A percentile compares a stretch with the other conserved stretches of the same genome.
Conservation (phyloP, 2,329 filamentous ascomycete genomes). For the Paraconiothyrium sp. region DNA sequence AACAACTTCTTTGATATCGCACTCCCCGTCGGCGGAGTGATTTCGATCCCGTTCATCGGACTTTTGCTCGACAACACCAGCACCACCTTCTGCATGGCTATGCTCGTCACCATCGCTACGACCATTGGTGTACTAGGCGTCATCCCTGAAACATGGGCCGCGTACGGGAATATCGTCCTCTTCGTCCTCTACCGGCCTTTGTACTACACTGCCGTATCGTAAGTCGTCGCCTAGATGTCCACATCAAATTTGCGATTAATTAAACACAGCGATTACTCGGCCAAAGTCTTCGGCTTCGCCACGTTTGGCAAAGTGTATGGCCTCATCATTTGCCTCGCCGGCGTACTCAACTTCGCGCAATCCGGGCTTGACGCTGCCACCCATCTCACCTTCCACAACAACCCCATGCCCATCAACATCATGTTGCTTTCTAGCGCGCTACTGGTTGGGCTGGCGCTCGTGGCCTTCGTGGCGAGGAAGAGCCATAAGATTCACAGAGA, state of each 20-base stretch:
- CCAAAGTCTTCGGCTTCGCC: slow-evolving; percentile 90
- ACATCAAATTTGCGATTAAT: slow-evolving; percentile 1
- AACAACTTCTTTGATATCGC: slow-evolving; percentile 90
- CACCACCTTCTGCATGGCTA: slow-evolving; percentile 74
- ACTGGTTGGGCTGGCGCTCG: slow-evolving; percentile 70
- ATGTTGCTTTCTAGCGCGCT: slow-evolving; percentile 70
- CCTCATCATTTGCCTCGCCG: slow-evolving; percentile 84
- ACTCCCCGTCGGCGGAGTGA: slow-evolving; percentile 80
- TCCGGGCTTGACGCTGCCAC: slow-evolving; percentile 81
- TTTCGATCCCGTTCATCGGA: slow-evolving; percentile 89
- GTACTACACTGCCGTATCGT: slow-evolving; percentile 88
- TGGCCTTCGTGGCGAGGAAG: slow-evolving; percentile 70
- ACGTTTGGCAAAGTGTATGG: slow-evolving; percentile 97
- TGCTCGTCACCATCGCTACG: slow-evolving; percentile 77
- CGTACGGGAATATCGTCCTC: slow-evolving; percentile 78
- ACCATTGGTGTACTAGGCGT: slow-evolving; percentile 80
- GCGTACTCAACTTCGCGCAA: slow-evolving; percentile 85
- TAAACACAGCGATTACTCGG: slow-evolving; percentile 73
- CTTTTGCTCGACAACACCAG: slow-evolving; percentile 78
- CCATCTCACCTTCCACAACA: slow-evolving; percentile 73
- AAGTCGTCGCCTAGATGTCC: slow-evolving; percentile 36
- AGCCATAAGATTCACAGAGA: slow-evolving; percentile 54
- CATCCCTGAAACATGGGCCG: slow-evolving; percentile 74
- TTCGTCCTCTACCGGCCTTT: slow-evolving; percentile 88
- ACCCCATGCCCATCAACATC: slow-evolving; percentile 81